phyloP scores from a whole-genome alignment of 192 early-diverging fungal species.

The Rhizophagus clarus region DNA sequence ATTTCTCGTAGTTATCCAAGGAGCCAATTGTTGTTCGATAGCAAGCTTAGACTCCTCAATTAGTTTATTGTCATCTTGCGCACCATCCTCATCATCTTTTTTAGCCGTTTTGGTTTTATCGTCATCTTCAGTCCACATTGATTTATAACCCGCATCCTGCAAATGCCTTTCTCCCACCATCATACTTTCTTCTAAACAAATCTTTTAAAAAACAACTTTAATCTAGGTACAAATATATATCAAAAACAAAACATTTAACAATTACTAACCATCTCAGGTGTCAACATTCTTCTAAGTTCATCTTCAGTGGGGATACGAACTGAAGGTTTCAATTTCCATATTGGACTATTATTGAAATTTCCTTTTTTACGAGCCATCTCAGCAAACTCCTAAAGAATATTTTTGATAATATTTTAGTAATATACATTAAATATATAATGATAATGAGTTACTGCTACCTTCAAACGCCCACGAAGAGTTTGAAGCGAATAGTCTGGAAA shows the following conservation, averaged over 20 bases:
- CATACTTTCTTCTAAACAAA: constrained; percentile 91
- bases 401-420: background rate
- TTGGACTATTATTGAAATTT: constrained; percentile 77
- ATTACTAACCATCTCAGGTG: constrained; percentile 82
- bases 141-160: constrained; percentile 86
- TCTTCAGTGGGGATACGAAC: constrained; percentile 81
- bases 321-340: constrained; percentile 84
- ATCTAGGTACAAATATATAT: background rate
- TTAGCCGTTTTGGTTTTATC: constrained; percentile 58
- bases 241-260: background rate
- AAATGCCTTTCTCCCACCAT: constrained; percentile 89
- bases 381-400: constrained; percentile 77
- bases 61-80: constrained; percentile 56
- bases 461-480: constrained; percentile 84
- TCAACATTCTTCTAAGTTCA: constrained; percentile 86
- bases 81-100: constrained; percentile 67
- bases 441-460: background rate
- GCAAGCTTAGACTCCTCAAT: constrained; percentile 66
- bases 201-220: constrained; percentile 13
- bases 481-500: constrained; percentile 88
- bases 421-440: background rate
- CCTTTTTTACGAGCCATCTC: constrained; percentile 85
- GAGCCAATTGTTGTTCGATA: constrained; percentile 91
- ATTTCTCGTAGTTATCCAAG: constrained; percentile 94
- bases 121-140: constrained; percentile 57